Conservation (phyloP, 148 eudicot genomes). For the Vaccinium vitisidaea region DNA sequence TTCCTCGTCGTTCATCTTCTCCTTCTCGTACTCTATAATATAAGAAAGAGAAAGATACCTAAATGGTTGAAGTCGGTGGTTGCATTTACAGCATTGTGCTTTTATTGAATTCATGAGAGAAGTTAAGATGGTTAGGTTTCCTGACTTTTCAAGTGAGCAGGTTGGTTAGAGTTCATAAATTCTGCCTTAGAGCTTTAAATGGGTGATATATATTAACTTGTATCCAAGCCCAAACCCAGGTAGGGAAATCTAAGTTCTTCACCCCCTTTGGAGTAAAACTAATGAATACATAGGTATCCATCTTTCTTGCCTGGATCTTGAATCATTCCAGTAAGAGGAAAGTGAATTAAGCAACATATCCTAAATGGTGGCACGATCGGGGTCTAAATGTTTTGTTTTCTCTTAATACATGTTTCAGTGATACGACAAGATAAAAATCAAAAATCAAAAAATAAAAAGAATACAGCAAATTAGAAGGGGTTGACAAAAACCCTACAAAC, state of each 20-base stretch:
- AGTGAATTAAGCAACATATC: not conserved
- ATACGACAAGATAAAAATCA: not conserved
- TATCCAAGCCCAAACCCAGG: not conserved
- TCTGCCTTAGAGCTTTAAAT: not conserved
- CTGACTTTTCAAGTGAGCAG: conserved; percentile 10
- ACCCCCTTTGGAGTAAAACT: not conserved
- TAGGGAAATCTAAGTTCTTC: not conserved
- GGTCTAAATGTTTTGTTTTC: not conserved
- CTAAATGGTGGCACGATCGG: not conserved
- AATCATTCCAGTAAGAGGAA: not conserved
- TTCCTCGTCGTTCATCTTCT: not conserved
- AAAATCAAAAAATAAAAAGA: not conserved
- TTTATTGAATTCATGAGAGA: conserved; percentile 21
- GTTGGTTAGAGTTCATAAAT: not conserved
- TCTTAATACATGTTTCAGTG: not conserved
- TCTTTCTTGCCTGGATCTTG: not conserved
- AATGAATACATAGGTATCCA: not conserved
- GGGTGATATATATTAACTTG: not conserved
- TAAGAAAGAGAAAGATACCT: not conserved
- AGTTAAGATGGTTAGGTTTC: conserved; percentile 18
- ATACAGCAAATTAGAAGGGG: not conserved
- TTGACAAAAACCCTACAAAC: too few relatives aligned
- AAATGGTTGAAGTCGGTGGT: conserved; percentile 16
- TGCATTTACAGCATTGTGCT: conserved; percentile 14
- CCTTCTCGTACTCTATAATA: too few relatives aligned